Base-by-base conservation (phyloP, 73 alveolate species). In the Urostyla sp. region DNA sequence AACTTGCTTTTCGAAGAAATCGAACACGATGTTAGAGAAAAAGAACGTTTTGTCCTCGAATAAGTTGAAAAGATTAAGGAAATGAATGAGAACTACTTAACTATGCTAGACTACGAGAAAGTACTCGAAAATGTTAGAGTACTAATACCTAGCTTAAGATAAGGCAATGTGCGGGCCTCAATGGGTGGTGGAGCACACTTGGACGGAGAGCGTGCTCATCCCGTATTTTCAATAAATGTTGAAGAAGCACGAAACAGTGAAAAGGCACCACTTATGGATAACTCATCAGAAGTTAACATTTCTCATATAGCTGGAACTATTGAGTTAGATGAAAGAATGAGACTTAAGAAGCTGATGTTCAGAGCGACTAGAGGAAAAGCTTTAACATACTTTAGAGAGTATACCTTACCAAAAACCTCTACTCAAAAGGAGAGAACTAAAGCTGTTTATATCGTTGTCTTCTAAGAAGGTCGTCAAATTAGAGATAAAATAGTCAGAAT, bases 281-380 rank as follows among this genome's bases (percentile, higher is more conserved):
- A 66, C 6, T 57, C 38, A 8, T 20, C 18, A 3, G 72, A 26
- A 24, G 67, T 75, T 13, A 49, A 57, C 27, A 67, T 86, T 57
- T 32, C 75, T 1, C 59, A 88, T 75, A 88, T 94, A 38, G 94
- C 94, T 31, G 98, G 98, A 13, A 89, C 92, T 2, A 85, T 91
- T 30, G 73, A 38, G 46, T 86, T 85, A n/a, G 97, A 91, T 31
- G 97, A 94, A 80, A 89, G 85, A 55, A 34, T 86, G 69, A 90
- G 98, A 76, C 82, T 95, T 80, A 90, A 95, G 82, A 90, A 92
- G 73, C 67, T 93, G 73, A 56, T 95, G 20, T 95, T 95, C 84
- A 91, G 99, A 80, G 91, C 96, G 2, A 95, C 98, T 26, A 74
- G 97, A 61, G 99, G 99, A 16, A 86, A 92, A 21, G 94, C 97